Evolutionary conservation across 2,329 filamentous ascomycete genomes (phyloP).

Genomic region (Leptographium procerum): DNA sequence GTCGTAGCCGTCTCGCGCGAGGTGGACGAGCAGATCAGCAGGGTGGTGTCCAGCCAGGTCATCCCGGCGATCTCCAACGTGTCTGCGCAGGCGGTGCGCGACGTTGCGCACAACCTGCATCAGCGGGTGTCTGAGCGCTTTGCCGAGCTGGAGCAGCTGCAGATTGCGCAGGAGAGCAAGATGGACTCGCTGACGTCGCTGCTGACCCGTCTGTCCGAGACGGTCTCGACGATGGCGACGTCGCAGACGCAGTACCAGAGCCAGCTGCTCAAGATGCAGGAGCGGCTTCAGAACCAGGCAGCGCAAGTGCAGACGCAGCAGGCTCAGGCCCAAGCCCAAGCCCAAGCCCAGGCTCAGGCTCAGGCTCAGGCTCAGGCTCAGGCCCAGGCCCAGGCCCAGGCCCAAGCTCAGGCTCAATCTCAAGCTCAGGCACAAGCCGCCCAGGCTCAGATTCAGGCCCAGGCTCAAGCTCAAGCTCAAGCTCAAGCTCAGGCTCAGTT

Average conservation of each 20-base stretch:
- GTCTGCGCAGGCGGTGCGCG: slow-evolving; percentile 54
- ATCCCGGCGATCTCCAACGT: slow-evolving; percentile 54
- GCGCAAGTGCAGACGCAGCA: neutral
- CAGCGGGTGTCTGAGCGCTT: slow-evolving; percentile 43
- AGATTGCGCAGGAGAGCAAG: slow-evolving; percentile 47
- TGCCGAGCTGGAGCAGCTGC: slow-evolving; percentile 36
- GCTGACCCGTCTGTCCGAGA: slow-evolving; percentile 55
- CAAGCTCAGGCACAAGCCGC: neutral
- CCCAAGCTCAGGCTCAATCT: slow-evolving; percentile 6
- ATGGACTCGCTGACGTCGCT: slow-evolving; percentile 61
- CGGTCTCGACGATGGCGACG: slow-evolving; percentile 57
- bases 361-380: neutral
- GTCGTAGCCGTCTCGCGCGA: slow-evolving; percentile 52
- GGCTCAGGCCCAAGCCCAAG: neutral
- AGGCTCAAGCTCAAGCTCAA: slow-evolving; percentile 13
- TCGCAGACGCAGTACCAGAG: slow-evolving; percentile 59
- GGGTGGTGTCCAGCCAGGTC: slow-evolving; percentile 51
- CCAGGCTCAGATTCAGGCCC: slow-evolving; percentile 16
- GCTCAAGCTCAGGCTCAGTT: slow-evolving; percentile 3
- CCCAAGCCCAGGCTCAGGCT: neutral
- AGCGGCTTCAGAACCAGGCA: slow-evolving; percentile 7
- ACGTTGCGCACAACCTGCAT: slow-evolving; percentile 57
- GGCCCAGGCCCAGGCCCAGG: slow-evolving; percentile 11
- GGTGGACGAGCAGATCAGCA: slow-evolving; percentile 58
- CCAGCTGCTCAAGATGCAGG: slow-evolving; percentile 44